Conservation (phyloP, 495 filamentous ascomycete species). For the Stereocaulon alpinum region DNA sequence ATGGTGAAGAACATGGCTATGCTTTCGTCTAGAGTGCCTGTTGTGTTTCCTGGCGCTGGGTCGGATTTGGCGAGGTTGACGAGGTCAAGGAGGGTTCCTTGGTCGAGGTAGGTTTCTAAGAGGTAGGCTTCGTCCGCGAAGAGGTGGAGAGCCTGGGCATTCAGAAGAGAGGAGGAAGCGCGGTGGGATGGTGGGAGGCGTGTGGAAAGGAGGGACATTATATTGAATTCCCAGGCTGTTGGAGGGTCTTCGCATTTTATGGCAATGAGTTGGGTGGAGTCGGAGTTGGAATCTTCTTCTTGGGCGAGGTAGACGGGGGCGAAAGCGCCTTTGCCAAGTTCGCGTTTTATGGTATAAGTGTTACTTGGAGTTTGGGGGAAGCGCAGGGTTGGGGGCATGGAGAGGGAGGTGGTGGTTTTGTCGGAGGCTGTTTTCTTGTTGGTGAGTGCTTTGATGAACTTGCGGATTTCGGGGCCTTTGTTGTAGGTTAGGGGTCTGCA, state of each 20-base stretch:
- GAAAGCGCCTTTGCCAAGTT: constrained; percentile 87
- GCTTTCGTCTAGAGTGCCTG: constrained; percentile 66
- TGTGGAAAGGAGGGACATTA: constrained; percentile 70
- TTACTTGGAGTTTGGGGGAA: constrained; percentile 47
- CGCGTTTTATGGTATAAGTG: constrained; percentile 69
- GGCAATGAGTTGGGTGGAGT: constrained; percentile 58
- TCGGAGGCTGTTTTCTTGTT: constrained; percentile 56
- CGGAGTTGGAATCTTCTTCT: constrained; percentile 40
- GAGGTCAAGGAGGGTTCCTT: constrained; percentile 87
- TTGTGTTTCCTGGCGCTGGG: constrained; percentile 27
- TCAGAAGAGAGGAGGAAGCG: constrained; percentile 62
- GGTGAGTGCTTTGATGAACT: constrained; percentile 56
- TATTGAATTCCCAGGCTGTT: constrained; percentile 90
- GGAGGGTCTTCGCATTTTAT: constrained; percentile 90
- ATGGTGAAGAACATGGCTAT: constrained; percentile 91
- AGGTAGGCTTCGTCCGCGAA: constrained; percentile 80
- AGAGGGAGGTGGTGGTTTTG: constrained; percentile 44
- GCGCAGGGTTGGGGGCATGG: constrained; percentile 51
- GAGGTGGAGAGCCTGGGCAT: constrained; percentile 77
- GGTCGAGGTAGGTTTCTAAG: constrained; percentile 73
- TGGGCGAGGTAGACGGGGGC: constrained; percentile 90
- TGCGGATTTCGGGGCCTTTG: constrained; percentile 63
- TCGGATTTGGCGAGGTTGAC: constrained; percentile 77
- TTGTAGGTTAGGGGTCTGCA: constrained; percentile 47
- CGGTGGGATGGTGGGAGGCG: constrained; percentile 59